Conservation (phyloP, 1,139 yeast genomes). For the Insectozyma bohioensis region DNA sequence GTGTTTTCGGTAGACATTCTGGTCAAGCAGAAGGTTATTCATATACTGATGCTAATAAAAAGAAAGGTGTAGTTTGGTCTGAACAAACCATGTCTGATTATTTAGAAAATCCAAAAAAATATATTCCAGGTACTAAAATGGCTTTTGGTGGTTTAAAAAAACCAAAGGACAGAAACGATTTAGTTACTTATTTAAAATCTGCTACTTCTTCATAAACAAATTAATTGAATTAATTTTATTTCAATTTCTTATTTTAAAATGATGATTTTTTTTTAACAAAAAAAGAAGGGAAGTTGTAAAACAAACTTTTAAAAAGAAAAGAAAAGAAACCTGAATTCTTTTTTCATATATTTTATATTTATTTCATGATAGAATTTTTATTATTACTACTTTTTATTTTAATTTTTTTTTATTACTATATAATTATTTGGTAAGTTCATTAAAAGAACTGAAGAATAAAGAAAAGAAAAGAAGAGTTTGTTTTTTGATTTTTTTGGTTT, state of each 20-base stretch:
- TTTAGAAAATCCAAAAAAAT: slow-evolving; percentile 99
- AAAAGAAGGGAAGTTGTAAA: no score
- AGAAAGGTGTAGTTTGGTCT: slow-evolving; percentile 86
- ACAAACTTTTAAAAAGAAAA: no score
- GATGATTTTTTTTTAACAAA: no score
- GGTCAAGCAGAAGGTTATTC: slow-evolving; percentile 93
- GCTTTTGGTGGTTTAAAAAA: slow-evolving; percentile 99
- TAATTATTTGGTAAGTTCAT: no score
- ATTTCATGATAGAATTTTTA: slow-evolving; percentile 5
- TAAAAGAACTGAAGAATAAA: no score
- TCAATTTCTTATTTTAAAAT: no score
- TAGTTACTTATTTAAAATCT: slow-evolving; percentile 81
- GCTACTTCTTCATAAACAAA: slow-evolving; percentile 60
- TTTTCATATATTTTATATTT: slow-evolving; percentile 1
- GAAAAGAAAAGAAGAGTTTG: no score
- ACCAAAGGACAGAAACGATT: slow-evolving; percentile 97
- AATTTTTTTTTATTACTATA: no score
- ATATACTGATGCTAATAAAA: slow-evolving; percentile 97
- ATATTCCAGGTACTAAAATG: slow-evolving; percentile 99
- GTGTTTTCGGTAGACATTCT: slow-evolving; percentile 87
- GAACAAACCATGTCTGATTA: slow-evolving; percentile 91
- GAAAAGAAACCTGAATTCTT: no score
- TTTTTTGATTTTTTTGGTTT: no score
- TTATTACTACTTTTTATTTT: background rate
- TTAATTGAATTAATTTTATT: background rate